phyloP scores from a whole-genome alignment of 2,329 filamentous ascomycete genomes.

The Albifimbria verrucaria region DNA sequence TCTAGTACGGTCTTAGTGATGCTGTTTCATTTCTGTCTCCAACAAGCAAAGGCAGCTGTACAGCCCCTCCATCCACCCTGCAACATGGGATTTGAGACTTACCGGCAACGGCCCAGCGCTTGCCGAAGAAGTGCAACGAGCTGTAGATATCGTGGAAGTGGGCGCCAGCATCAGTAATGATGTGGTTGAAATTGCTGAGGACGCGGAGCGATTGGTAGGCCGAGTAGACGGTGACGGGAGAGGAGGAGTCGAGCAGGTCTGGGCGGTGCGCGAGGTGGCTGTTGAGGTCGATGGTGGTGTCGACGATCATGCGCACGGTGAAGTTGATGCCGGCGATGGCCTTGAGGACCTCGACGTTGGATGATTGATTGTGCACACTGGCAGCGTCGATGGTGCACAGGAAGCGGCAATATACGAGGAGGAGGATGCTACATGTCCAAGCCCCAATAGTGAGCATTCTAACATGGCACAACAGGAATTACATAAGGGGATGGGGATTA shows the following conservation, averaged over 20 bases:
- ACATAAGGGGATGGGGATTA: constrained; percentile 1
- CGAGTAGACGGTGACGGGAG: constrained; percentile 29
- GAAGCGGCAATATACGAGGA: constrained; percentile 30
- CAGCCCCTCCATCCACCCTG: no score
- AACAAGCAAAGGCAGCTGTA: no score
- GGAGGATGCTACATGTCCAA: constrained; percentile 31
- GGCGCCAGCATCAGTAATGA: constrained; percentile 27
- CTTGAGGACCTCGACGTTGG: constrained; percentile 27
- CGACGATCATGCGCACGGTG: constrained; percentile 31
- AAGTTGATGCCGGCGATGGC: constrained; percentile 34
- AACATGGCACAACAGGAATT: neutral
- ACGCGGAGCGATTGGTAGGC: constrained; percentile 31
- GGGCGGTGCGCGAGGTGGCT: constrained; percentile 27
- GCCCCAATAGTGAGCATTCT: neutral
- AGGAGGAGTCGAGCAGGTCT: constrained; percentile 27
- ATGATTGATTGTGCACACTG: constrained; percentile 15
- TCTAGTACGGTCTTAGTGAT: neutral
- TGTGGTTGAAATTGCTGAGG: constrained; percentile 27
- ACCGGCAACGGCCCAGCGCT: constrained; percentile 31
- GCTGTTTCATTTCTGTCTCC: no score
- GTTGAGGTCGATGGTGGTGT: constrained; percentile 31
- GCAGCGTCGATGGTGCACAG: constrained; percentile 22
- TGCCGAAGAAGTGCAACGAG: constrained; percentile 30
- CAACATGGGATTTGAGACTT: constrained; percentile 8
- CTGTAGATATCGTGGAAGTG: constrained; percentile 30